These are phyloP conservation scores for Zymoseptoria brevis DNA, from an alignment of 2,329 filamentous ascomycete genomes.

Conservation along the genomic window DNA sequence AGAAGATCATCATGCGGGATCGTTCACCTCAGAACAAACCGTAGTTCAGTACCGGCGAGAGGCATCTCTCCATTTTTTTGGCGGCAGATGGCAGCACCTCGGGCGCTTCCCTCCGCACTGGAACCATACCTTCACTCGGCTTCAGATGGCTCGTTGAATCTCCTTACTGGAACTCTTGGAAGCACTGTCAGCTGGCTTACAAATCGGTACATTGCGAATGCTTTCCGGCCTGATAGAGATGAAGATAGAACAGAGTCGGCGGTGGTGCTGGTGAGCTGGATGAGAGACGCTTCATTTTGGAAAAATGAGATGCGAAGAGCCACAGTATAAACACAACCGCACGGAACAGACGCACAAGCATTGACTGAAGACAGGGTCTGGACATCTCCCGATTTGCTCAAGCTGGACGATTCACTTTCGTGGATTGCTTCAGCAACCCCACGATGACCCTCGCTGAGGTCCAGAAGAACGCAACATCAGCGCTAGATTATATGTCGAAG, in stretches of 20 bases:
- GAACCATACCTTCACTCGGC: slow-evolving; percentile 56
- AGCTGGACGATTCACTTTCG: slow-evolving; percentile 58
- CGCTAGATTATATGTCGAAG: slow-evolving; percentile 5
- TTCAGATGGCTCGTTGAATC: slow-evolving; percentile 50
- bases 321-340: slow-evolving; percentile 11
- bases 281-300: slow-evolving; percentile 75
- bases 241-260: slow-evolving; percentile 24
- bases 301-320: slow-evolving; percentile 47
- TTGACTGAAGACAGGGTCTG: slow-evolving; percentile 46
- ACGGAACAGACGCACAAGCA: neutral
- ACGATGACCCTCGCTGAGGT: slow-evolving; percentile 5
- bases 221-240: slow-evolving; percentile 27
- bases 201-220: slow-evolving; percentile 43
- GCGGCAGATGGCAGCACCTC: neutral
- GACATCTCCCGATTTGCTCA: slow-evolving; percentile 57
- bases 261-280: slow-evolving; percentile 73
- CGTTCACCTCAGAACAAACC: neutral
- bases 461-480: slow-evolving; percentile 4
- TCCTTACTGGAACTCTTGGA: slow-evolving; percentile 58
- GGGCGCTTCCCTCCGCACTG: slow-evolving; percentile 50
- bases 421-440: slow-evolving; percentile 56
- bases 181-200: slow-evolving; percentile 49
- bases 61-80: neutral
- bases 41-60: neutral
- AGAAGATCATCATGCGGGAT: neutral